Conservation (phyloP, 352 stramenopile species). For the Globisporangium abappressorium region DNA sequence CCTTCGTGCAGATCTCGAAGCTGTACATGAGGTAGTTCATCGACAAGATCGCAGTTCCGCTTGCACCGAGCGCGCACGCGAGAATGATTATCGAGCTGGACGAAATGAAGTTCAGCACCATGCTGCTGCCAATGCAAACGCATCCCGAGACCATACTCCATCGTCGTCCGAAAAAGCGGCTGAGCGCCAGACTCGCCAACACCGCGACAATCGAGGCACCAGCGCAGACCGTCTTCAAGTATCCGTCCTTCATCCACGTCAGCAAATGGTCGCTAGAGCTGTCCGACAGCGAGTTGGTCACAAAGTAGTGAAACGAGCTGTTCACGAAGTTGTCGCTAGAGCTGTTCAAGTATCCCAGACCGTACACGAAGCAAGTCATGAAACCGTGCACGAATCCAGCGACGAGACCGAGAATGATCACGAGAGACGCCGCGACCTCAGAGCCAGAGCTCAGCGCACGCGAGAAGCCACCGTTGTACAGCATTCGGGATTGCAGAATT, state of each 20-base stretch:
- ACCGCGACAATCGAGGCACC: slow-evolving; percentile 50
- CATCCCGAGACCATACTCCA: slow-evolving; percentile 57
- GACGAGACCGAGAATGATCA: slow-evolving; percentile 72
- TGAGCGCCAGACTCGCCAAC: slow-evolving; percentile 48
- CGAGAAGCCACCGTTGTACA: slow-evolving; percentile 87
- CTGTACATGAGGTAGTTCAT: slow-evolving; percentile 83
- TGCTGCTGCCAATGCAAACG: slow-evolving; percentile 42
- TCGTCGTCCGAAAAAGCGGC: slow-evolving; percentile 56
- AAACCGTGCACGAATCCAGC: slow-evolving; percentile 79
- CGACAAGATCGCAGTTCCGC: slow-evolving; percentile 59
- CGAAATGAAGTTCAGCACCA: slow-evolving; percentile 60
- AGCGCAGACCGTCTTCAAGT: slow-evolving; percentile 54
- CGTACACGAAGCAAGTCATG: slow-evolving; percentile 63
- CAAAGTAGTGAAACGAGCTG: slow-evolving; percentile 71
- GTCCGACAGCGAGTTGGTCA: slow-evolving; percentile 33
- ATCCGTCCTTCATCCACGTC: slow-evolving; percentile 47
- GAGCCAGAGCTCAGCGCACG: slow-evolving; percentile 70
- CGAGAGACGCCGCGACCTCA: slow-evolving; percentile 78
- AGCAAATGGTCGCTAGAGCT: slow-evolving; percentile 37
- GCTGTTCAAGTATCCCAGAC: slow-evolving; percentile 74
- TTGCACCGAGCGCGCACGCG: slow-evolving; percentile 45
- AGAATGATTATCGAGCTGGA: slow-evolving; percentile 53
- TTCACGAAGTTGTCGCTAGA: slow-evolving; percentile 73
- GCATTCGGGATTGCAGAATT: slow-evolving; percentile 81
- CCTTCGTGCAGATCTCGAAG: slow-evolving; percentile 85